phyloP scores from a whole-genome alignment of 2,329 filamentous ascomycete genomes.

The Aspergillus sp. region DNA sequence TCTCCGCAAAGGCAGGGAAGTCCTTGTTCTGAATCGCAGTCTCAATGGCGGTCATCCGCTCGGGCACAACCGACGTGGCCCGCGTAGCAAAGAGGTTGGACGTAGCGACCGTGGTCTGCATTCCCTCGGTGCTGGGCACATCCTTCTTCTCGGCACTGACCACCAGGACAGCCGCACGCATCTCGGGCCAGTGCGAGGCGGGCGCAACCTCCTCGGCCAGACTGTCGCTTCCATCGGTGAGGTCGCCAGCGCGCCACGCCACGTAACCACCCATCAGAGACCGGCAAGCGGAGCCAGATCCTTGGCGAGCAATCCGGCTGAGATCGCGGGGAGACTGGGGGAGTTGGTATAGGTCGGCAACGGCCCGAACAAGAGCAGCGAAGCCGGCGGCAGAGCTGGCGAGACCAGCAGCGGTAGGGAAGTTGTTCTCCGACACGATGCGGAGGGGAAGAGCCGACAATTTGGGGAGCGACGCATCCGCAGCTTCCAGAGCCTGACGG shows the following conservation, averaged over 20 bases:
- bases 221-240: conserved; percentile 79
- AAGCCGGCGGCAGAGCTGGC: conserved; percentile 65
- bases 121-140: conserved; percentile 86
- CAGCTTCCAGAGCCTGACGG: conserved; percentile 71
- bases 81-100: conserved; percentile 82
- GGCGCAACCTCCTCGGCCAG: conserved; percentile 85
- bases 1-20: conserved; percentile 81
- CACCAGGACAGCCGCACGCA: conserved; percentile 89
- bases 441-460: conserved; percentile 75
- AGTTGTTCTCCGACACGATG: conserved; percentile 97
- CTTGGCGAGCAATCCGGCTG: conserved; percentile 85
- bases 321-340: conserved; percentile 78
- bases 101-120: conserved; percentile 95
- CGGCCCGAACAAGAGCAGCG: conserved; percentile 69
- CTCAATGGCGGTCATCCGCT: conserved; percentile 82
- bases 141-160: conserved; percentile 94
- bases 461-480: conserved; percentile 73
- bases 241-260: conserved; percentile 80
- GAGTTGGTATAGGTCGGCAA: conserved; percentile 88
- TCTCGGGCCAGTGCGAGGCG: conserved; percentile 88
- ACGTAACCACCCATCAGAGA: conserved; percentile 94
- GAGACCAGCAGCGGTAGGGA: conserved; percentile 93
- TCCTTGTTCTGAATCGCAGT: conserved; percentile 73
- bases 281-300: conserved; percentile 90
- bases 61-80: conserved; percentile 73